Evolutionary conservation across 129 eudicot species (phyloP), one percentile per base, ranked within the genome.

Genomic region (Tanacetum coccineum): DNA sequence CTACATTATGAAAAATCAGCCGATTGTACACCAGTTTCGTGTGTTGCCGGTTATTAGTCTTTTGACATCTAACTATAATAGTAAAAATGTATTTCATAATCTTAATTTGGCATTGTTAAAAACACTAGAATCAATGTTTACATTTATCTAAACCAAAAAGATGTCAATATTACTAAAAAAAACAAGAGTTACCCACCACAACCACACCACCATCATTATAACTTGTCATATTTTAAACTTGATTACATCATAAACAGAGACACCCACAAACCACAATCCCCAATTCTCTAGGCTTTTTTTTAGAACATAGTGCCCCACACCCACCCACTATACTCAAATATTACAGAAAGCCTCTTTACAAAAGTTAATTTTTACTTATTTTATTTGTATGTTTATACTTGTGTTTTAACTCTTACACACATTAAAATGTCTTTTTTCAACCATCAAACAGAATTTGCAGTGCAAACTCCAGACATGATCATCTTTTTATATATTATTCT

Each of bases 281-380:
- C 74, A 75, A 67, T 57, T 75, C 80, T 75, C 80, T 68, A 68
- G 80, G 80, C 64, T 68, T 75, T 59, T 54, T 74, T 67, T 39
- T 30, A 59, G 2, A 75, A 15, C 56, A 25, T 11, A 39, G 49
- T 67, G 70, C 59, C 80, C 78, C 65, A 73, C 74, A 50, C 55
- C 59, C 79, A 75, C 69, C 63, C 64, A 49, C 67, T 36, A 22
- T 66, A 32, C 73, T 40, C 78, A 74, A 67, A 60, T 75, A 75
- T 75, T 67, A 67, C 68, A 74, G 36, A 49, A 56, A 66, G 5
- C 28, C 42, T 59, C 79, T 68, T 75, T 75, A 74, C 36, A 74
- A 75, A 75, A 67, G 74, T 67, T 51, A 42, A 67, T 48, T 75
- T 75, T 75, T 42, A 40, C 42, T 61, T 68, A 22, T 40, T 68